phyloP scores from a whole-genome alignment of 768 basidiomycete species.

The Cytidiella melzeri region DNA sequence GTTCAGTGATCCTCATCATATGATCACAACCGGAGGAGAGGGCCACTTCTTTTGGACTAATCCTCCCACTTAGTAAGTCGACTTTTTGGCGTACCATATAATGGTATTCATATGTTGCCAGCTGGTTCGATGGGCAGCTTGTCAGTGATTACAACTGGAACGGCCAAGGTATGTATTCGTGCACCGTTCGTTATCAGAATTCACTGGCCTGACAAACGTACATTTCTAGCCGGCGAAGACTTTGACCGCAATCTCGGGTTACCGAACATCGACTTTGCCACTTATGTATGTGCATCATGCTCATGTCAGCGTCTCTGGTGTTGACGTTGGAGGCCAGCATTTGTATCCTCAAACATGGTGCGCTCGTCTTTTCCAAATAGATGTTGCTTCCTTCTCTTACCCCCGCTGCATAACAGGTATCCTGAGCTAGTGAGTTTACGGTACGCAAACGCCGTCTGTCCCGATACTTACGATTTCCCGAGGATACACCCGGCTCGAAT shows the following conservation, averaged over 20 bases:
- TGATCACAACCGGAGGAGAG: constrained; percentile 53
- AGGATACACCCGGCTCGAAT: constrained; percentile 45
- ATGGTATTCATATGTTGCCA: neutral
- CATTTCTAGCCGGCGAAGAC: constrained; percentile 45
- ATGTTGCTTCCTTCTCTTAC: neutral
- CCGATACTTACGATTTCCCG: neutral
- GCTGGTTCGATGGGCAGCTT: constrained; percentile 38
- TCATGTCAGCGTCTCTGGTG: neutral
- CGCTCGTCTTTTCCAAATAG: neutral
- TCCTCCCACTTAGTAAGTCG: constrained; percentile 29
- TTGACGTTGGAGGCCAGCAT: constrained; percentile 16
- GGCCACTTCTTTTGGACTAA: constrained; percentile 48
- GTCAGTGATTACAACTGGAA: constrained; percentile 52
- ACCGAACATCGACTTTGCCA: constrained; percentile 50
- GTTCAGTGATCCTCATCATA: constrained; percentile 42
- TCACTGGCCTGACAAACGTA: neutral
- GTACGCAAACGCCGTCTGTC: neutral
- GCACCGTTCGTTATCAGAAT: neutral
- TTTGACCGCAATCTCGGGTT: constrained; percentile 43
- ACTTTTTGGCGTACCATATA: neutral
- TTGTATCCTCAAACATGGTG: constrained; percentile 21
- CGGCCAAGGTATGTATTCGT: constrained; percentile 36
- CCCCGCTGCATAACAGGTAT: constrained; percentile 17
- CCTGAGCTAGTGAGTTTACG: constrained; percentile 21
- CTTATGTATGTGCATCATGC: constrained; percentile 35